Base-by-base conservation (phyloP, 1,139 yeast species). In the Candida pseudoviswanathii region DNA sequence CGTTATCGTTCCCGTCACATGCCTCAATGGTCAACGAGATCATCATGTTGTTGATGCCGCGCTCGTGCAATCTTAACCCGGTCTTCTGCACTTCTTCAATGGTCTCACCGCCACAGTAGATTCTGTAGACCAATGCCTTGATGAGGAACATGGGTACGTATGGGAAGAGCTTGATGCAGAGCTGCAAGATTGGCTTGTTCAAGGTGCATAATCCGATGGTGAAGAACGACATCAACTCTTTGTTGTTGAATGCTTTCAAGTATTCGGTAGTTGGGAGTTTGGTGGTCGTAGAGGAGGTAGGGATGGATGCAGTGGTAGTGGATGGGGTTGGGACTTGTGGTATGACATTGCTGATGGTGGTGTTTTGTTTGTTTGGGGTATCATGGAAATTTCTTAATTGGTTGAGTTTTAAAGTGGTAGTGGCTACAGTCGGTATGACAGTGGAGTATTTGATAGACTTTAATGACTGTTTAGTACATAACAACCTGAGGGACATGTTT, bases 41-140 rank as follows among this genome's bases (percentile, higher is more conserved):
- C 96, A 94, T 91, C 96, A 91, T 89, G 73, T 92, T 92, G 58
- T 89, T 83, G 63, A 91, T 87, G 10, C 96, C 96, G 54, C 96
- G 78, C 50, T 78, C 67, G 50, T 82, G 75, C 56, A 94, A 76
- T 53, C 82, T 74, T 47, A 75, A 72, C 49, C 96, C 96, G 4
- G 96, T 86, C 47, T 74, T 66, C 50, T 81, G 75, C 24, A 91
- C 95, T 56, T 91, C 88, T 8, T 68, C 70, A 51, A 85, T 77
- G 47, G 81, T 83, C 60, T 89, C 96, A 47, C 99, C 99, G 36
- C 98, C 98, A 65, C 96, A 88, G 71, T 91, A 92, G 54, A 89
- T 78, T 54, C 86, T 86, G 65, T 89, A 91, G 16, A 92, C 89
- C 58, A 91, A 75, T 39, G 82, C 70, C 67, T 85, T 88, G 56